Percentiles rank a stretch among this genome's conserved stretches.
phyloP scores from a whole-genome alignment of 1,139 yeast species.

The Yamadazyma diospyri region DNA sequence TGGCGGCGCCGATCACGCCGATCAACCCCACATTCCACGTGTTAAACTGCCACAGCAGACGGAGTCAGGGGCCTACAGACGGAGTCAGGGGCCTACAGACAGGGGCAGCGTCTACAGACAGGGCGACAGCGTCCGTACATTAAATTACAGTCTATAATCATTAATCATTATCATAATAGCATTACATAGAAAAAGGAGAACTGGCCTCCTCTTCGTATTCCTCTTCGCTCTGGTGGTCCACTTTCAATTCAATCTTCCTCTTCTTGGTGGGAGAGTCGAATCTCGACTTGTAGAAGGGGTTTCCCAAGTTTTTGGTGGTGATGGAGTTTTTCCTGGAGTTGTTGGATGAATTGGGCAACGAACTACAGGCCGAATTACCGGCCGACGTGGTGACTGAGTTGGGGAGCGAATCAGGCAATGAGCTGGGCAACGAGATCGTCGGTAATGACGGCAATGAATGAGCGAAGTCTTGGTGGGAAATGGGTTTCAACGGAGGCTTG shows the following conservation, averaged over 20 bases:
- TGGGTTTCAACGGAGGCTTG: slow-evolving; percentile 16
- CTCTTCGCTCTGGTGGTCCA: neutral
- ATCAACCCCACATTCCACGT: too few relatives aligned
- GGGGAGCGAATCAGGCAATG: neutral
- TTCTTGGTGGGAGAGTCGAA: slow-evolving; percentile 16
- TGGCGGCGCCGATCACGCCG: too few relatives aligned
- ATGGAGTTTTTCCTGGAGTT: neutral
- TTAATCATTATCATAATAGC: slow-evolving; percentile 6
- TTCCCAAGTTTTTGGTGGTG: slow-evolving; percentile 12
- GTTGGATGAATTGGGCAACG: neutral
- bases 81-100: too few relatives aligned
- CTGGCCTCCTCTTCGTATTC: slow-evolving; percentile 3
- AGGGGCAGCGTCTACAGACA: too few relatives aligned
- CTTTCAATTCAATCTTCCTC: slow-evolving; percentile 12
- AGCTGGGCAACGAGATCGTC: neutral
- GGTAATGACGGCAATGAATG: slow-evolving; percentile 1
- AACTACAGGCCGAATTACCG: neutral
- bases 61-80: too few relatives aligned
- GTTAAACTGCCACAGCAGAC: too few relatives aligned
- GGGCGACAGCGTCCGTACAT: too few relatives aligned
- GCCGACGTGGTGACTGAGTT: neutral
- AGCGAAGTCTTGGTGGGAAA: neutral
- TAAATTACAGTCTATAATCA: slow-evolving; percentile 6
- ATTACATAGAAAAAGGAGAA: neutral
- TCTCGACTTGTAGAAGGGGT: slow-evolving; percentile 17